Evolutionary conservation across 2,329 filamentous ascomycete genomes (phyloP), one percentile per base, ranked within the genome.

Genomic region (Aspergillus neotritici): DNA sequence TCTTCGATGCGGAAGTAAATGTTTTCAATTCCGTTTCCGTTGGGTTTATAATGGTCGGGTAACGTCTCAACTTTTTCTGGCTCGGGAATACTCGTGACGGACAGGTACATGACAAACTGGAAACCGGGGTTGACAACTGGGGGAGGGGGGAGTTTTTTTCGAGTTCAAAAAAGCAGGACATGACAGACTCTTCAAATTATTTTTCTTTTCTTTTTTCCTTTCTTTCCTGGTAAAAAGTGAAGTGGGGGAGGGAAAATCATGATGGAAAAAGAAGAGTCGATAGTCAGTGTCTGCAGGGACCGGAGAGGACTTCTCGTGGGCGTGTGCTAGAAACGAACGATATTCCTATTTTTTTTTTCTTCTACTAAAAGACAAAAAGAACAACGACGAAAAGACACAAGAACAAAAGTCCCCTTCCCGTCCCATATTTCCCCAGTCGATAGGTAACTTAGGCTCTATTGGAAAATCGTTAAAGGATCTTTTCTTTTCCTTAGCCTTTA

Each of bases 1-100:
- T 94, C 87, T 72, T 96, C 91, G 67, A 88, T 94, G 84, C 91
- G 91, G 78, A 80, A 79, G 73, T 89, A 87, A 76, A 78, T 67
- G 56, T 56, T 57, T 54, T 56, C 60, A 25, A 25, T 25, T 25
- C 21, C 21, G n/a, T 59, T 53, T 58, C 54, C 53, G 54, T 53
- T 54, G 55, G 55, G 46, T 46, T 43, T 54, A 57, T 62, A 64
- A 62, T 63, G 60, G 60, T 57, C 55, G 54, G 59, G 60, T 56
- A 60, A 60, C 56, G 61, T 63, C 56, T 57, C 54, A 25, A 25
- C 21, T 25, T 25, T 59, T 60, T 57, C 56, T 60, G 57, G 52
- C 56, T 59, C 54, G 47, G 47, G 50, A 53, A 52, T 46, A 46
- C 49, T 51, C 47, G 48, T 47, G 34, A 43, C 42, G 50, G 44